Evolutionary conservation across 2,329 filamentous ascomycete genomes (phyloP), one percentile per base, ranked within the genome.

Genomic region (Diaporthe longicolla): DNA sequence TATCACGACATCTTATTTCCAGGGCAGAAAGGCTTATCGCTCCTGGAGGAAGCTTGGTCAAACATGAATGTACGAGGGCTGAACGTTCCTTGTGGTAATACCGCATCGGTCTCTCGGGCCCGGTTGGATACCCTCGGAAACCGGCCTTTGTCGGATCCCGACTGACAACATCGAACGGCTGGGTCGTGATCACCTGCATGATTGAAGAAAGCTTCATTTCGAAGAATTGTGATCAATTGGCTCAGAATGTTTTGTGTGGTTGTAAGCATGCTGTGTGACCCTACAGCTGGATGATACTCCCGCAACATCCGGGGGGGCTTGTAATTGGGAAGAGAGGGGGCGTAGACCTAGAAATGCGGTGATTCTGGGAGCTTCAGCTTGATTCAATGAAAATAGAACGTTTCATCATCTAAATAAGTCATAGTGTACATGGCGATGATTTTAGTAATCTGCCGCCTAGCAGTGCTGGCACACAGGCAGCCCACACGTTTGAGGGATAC

Each of bases 341-440:
- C 13, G 58, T 63, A 45, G 15, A 45, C 37, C 37, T 29, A 61
- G 21, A 11, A 11, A 40, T 1, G 45, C 4, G 37, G 10, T 21
- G 26, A 11, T 29, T 11, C 15, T 13, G 37, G n/a, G 4, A 45
- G 37, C 3, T 43, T 61, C 1, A 45, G 37, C 3, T 43, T 61
- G 37, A 29, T 19, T 3, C 1, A 19, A 43, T 43, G 24, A 9
- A 1, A 8, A 11, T 29, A 5, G 15, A 11, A 9, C 13, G 21
- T 13, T 3, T 3, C 2, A 2, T 17, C 17, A 8, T 43, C 9
- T 11, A 3, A 8, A 45, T 9, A 2, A 1, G 21, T 9, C 0
- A 3, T 45, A 6, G 5, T 21, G 17, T 3, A 1, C 13, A 3
- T 4, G n/a, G 13, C 0, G 24, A 32, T 61, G 29, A 0, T 3